These are phyloP conservation scores for Monilinia vaccinii-corymbosi DNA, from an alignment of 2,329 filamentous ascomycete species.

Conservation along the genomic window DNA sequence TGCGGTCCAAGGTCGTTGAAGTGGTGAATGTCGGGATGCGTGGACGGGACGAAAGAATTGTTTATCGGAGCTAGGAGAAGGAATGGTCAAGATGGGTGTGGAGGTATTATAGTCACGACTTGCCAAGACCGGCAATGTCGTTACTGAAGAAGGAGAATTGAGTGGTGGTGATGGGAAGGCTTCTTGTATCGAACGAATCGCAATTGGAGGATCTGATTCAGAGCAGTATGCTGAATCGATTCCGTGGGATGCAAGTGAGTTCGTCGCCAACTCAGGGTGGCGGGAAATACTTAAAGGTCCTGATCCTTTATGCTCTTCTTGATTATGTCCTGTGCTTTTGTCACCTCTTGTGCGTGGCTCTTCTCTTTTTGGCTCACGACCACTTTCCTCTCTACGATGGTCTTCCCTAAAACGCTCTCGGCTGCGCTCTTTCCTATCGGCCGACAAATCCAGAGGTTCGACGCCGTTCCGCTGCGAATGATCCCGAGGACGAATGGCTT, in stretches of 20 bases:
- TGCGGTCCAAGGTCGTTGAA: constrained; percentile 37
- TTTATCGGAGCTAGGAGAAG: constrained; percentile 39
- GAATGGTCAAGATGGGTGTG: constrained; percentile 14
- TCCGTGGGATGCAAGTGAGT: constrained; percentile 24
- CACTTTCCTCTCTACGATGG: background rate
- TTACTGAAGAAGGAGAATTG: constrained; percentile 9
- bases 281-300: constrained; percentile 2
- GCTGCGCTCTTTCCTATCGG: background rate
- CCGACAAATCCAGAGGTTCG: constrained; percentile 1
- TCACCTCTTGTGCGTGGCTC: background rate
- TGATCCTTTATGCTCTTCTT: background rate
- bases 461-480: background rate
- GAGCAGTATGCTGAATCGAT: constrained; percentile 29
- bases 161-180: constrained; percentile 9
- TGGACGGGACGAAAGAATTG: constrained; percentile 54
- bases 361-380: background rate
- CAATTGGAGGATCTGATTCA: constrained; percentile 22
- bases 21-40: constrained; percentile 53
- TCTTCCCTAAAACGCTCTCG: background rate
- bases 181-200: constrained; percentile 12
- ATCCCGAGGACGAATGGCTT: constrained; percentile 3
- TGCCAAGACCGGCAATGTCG: background rate
- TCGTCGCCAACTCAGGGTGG: constrained; percentile 13
- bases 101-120: background rate
- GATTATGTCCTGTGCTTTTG: background rate